Evolutionary conservation across 1,284 basidiomycete genomes (phyloP), one percentile per base, ranked within the genome.

Genomic region (Microbotryum saponariae): DNA sequence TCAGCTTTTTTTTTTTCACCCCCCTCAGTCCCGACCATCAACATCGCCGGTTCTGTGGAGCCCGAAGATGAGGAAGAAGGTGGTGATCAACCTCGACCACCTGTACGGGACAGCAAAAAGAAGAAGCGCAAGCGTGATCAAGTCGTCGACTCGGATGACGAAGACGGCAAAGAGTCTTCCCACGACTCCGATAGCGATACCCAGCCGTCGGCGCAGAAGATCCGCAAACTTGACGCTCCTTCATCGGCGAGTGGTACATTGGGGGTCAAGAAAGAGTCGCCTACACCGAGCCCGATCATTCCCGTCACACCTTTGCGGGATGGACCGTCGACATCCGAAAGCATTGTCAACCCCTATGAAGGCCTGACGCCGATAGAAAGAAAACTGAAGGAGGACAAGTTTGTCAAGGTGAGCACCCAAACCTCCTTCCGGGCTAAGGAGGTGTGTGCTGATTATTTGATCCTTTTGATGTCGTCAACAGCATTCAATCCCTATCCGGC

Each of bases 401-500:
- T 63, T 49, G 54, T 55, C 37, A 67, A 66, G 48, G 60, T 67
- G 18, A 27, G 48, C n/a, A 5, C 7, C 29, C 20, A 42, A 16
- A n/a, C 14, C 46, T n/a, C 8, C 31, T 2, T 54, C 29, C 16
- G 1, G 12, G 23, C 29, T 7, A 25, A 18, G 16, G 4, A 6
- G 14, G 31, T 3, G 3, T 20, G 2, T 6, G 1, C 20, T 33
- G 10, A 29, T 33, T 16, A 0, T 3, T 18, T 7, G 45, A 54
- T 54, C 23, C 58, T 54, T 63, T 46, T 55, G 58, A 21, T 58
- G 44, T 48, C 59, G 57, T 33, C 63, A 8, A 18, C 62, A 56
- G 68, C 66, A 65, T 74, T 77, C 70, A 71, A 78, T 72, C 72
- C 76, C 69, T 65, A 73, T 37, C 67, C 75, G 27, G 74, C 57